These are phyloP conservation scores for Candida sp. DNA, from an alignment of 1,139 yeast genomes.

Conservation along the genomic window DNA sequence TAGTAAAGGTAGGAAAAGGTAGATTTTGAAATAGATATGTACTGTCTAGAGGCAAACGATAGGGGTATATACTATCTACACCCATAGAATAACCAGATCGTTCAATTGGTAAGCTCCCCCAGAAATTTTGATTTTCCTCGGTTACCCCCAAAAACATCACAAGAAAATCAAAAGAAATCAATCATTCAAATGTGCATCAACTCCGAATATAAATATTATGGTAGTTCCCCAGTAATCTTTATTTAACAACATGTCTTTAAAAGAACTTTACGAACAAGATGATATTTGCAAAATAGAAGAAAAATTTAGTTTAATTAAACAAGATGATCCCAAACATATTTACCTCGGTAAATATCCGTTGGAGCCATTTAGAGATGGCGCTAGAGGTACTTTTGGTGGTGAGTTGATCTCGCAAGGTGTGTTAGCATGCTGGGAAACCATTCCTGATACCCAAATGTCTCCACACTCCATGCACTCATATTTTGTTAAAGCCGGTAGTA, in stretches of 20 bases:
- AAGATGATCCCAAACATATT: slow-evolving; percentile 3
- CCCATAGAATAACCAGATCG: too few relatives aligned
- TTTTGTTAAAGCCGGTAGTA: slow-evolving; percentile 37
- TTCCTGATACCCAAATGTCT: slow-evolving; percentile 20
- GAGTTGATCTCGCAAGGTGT: slow-evolving; percentile 33
- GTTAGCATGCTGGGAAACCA: slow-evolving; percentile 36
- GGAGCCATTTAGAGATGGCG: slow-evolving; percentile 26
- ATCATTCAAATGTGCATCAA: not conserved
- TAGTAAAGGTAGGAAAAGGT: too few relatives aligned
- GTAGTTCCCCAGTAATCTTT: too few relatives aligned
- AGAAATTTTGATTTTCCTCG: not conserved
- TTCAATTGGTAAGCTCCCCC: too few relatives aligned
- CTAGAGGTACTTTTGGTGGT: slow-evolving; percentile 42
- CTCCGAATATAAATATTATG: not conserved
- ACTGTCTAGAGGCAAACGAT: too few relatives aligned
- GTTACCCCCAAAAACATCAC: not conserved
- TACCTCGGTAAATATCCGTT: slow-evolving; percentile 34
- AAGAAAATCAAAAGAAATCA: not conserved
- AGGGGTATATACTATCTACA: too few relatives aligned
- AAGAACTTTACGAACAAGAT: slow-evolving; percentile 15
- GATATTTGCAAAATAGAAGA: slow-evolving; percentile 19
- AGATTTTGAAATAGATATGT: too few relatives aligned
- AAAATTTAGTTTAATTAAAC: slow-evolving; percentile 15
- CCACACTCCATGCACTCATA: slow-evolving; percentile 42
- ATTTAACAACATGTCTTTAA: slow-evolving; percentile 1